Evolutionary conservation across 2,329 filamentous ascomycete genomes (phyloP).

Genomic region (Trichoderma brevicompactum): DNA sequence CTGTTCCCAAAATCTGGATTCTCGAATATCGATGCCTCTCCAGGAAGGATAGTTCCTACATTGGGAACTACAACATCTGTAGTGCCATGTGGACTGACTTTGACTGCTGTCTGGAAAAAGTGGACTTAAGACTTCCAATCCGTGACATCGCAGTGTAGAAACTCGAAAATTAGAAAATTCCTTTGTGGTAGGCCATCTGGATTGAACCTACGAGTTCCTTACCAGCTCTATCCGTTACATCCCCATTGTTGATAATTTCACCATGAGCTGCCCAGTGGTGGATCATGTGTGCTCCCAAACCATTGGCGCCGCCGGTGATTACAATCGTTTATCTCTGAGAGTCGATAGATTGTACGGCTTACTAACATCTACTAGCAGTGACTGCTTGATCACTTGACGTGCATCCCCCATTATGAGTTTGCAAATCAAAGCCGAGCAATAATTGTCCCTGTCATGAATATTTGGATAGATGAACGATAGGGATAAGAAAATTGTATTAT

Average conservation of each 20-base stretch:
- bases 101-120: slow-evolving; percentile 63
- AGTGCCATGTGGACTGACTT: slow-evolving; percentile 56
- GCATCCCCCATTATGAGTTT: neutral
- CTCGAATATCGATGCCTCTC: slow-evolving; percentile 49
- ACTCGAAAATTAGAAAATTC: slow-evolving; percentile 51
- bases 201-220: slow-evolving; percentile 59
- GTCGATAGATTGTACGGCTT: slow-evolving; percentile 50
- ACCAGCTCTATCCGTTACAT: slow-evolving; percentile 61
- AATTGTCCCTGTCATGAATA: neutral
- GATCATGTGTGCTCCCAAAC: slow-evolving; percentile 61
- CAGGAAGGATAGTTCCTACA: slow-evolving; percentile 59
- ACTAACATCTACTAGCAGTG: slow-evolving; percentile 51
- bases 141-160: slow-evolving; percentile 66
- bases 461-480: neutral
- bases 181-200: slow-evolving; percentile 44
- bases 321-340: slow-evolving; percentile 61
- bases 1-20: slow-evolving; percentile 49
- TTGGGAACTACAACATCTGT: slow-evolving; percentile 70
- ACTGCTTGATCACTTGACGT: slow-evolving; percentile 38
- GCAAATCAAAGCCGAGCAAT: neutral
- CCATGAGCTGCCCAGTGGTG: slow-evolving; percentile 58
- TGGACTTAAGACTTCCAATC: slow-evolving; percentile 66
- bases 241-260: slow-evolving; percentile 66
- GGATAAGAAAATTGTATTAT: neutral
- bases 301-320: slow-evolving; percentile 67